Evolutionary conservation across 2,329 filamentous ascomycete genomes (phyloP), one percentile per base, ranked within the genome.

Genomic region (Ophiostoma sp.): DNA sequence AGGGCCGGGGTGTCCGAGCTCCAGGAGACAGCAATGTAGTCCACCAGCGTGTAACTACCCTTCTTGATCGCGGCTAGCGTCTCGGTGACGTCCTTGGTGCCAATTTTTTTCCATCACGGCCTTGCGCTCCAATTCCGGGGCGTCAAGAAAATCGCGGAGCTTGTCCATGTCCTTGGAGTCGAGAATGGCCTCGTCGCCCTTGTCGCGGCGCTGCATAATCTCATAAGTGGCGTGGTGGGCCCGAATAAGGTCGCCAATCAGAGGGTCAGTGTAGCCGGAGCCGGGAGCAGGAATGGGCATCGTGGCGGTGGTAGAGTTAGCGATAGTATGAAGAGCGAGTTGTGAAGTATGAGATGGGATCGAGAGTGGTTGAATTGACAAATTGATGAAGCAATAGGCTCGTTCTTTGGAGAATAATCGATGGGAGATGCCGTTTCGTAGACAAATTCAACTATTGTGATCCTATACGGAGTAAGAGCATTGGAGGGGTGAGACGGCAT

Each of bases 211-310:
- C 22, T 71, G 72, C 22, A 77, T 76, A 33, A 76, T 75, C 50
- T 77, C 76, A 17, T 69, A 42, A 3, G 76, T 76, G 9, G 76
- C 64, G 15, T 76, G 75, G 61, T 75, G 76, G 25, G 72, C 69
- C 3, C 36, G 71, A 19, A 76, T 61, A 75, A 77, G 76, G 8
- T 73, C 55, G 7, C 36, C 33, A n/a, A 64, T 72, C 5, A 69
- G 72, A 31, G 76, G 76, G 15, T 76, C 76, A 8, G 72, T 74
- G 63, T 76, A 76, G 22, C 66, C 36, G 17, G 9, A 6, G 17
- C 25, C 61, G 57, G 59, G 17, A 19, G 75, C 17, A 15, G 42
- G 19, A 19, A 3, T 5, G 6, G 61, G 25, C 61, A 71, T 72
- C 22, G 5, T 31, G 48, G 7, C 15, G 17, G 17, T 52, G 3